Conservation (phyloP, 2,329 filamentous ascomycete genomes). For the Botrytis medusae region DNA sequence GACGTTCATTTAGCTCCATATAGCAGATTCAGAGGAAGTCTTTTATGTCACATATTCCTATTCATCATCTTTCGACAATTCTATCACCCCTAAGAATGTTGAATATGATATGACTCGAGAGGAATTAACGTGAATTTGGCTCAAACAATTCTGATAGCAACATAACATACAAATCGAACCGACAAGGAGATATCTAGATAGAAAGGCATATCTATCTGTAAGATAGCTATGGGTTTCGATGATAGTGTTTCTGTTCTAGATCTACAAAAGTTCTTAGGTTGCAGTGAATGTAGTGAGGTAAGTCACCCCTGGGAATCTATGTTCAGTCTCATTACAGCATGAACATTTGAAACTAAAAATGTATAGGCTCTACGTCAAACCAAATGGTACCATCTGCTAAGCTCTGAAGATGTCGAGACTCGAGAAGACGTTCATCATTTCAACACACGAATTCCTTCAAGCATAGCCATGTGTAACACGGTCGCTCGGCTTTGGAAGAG, state of each 20-base stretch:
- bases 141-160: background rate
- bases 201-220: accelerated
- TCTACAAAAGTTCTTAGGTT: background rate
- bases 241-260: background rate
- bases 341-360: background rate
- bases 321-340: background rate
- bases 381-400: background rate
- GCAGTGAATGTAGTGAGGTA: background rate
- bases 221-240: background rate
- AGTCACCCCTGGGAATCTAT: background rate
- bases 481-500: background rate
- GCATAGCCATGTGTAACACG: background rate
- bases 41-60: background rate
- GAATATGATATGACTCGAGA: background rate
- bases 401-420: background rate
- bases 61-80: background rate
- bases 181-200: background rate
- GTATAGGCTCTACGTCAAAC: background rate
- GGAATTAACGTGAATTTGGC: background rate
- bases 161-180: background rate
- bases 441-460: background rate
- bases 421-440: background rate
- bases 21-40: background rate
- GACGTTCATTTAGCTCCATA: background rate
- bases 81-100: background rate